Conservation (phyloP, 495 filamentous ascomycete species). For the Xylaria scruposa region DNA sequence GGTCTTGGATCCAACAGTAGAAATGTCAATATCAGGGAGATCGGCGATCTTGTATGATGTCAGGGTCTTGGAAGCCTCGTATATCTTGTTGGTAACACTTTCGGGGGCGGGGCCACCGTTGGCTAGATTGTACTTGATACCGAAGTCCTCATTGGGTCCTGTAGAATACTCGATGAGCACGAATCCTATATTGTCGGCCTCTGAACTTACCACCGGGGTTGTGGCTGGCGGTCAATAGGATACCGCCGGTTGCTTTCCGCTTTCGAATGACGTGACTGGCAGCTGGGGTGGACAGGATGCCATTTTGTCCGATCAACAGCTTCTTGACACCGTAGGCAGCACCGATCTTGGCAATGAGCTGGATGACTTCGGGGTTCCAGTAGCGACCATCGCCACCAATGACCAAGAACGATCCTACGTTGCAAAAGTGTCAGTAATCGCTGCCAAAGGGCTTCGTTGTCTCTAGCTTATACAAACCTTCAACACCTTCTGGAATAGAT, state of each 20-base stretch:
- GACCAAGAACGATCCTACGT: slow-evolving; percentile 79
- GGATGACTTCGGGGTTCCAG: slow-evolving; percentile 95
- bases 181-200: neutral
- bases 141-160: slow-evolving; percentile 95
- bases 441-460: neutral
- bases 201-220: slow-evolving; percentile 87
- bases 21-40: slow-evolving; percentile 85
- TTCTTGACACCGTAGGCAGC: slow-evolving; percentile 99
- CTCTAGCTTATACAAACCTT: slow-evolving; percentile 50
- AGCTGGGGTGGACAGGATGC: slow-evolving; percentile 94
- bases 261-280: slow-evolving; percentile 95
- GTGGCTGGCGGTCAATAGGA: slow-evolving; percentile 95
- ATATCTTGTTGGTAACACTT: slow-evolving; percentile 97
- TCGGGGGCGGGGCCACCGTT: slow-evolving; percentile 97
- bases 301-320: slow-evolving; percentile 92
- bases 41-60: slow-evolving; percentile 90
- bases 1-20: slow-evolving; percentile 78
- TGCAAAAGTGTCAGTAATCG: neutral
- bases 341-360: slow-evolving; percentile 96
- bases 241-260: slow-evolving; percentile 92
- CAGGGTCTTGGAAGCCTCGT: slow-evolving; percentile 83
- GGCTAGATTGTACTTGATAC: slow-evolving; percentile 98
- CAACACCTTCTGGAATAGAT: slow-evolving; percentile 91
- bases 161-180: slow-evolving; percentile 13
- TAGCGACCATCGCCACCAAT: slow-evolving; percentile 97